Evolutionary conservation across 345 rosid genomes (phyloP), one percentile per base, ranked within the genome.

Genomic region (Populus alba): DNA sequence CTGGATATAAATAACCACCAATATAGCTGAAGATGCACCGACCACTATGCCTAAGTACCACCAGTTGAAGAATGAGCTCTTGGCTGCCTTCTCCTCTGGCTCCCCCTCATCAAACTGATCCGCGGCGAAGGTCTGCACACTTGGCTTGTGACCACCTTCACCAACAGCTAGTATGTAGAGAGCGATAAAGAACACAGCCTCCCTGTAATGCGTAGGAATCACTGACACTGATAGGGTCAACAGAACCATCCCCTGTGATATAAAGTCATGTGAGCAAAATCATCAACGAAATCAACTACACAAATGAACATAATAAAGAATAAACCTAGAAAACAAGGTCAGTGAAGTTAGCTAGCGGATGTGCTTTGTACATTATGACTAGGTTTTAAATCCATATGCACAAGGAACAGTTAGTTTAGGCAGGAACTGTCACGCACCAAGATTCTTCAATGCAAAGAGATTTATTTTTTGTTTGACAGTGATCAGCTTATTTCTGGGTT

Each of bases 111-210:
- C 88, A 65, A 95, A 95, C 66, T 95, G 99, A 65, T 95, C 99
- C 1, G 99, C 99, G 2, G 98, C 99, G 8, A 95, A 95, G 10
- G 99, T 93, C 84, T 93, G 96, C 15, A 91, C 94, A 59, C 99
- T 93, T 0, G 99, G 99, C 87, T 89, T 92, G 78, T 95, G 98
- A 9, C 99, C 99, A 15, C 99, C 96, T 84, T 93, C 98, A 31
- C 99, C 99, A 1, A 93, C 69, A 6, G 97, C 89, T 78, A 95
- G 43, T 47, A 92, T 82, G 70, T 93, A 95, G 57, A 95, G 87
- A 10, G 94, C 93, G 70, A 61, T 59, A 82, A 89, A 95, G 78
- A 95, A 95, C 70, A 86, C 86, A n/a, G 83, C 82, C 51, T 85
- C 81, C 37, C 90, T 82, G 78, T 81, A 39, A 73, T 41, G 23